Evolutionary conservation across 768 basidiomycete genomes (phyloP).

Genomic region (Pulveroboletus frians): DNA sequence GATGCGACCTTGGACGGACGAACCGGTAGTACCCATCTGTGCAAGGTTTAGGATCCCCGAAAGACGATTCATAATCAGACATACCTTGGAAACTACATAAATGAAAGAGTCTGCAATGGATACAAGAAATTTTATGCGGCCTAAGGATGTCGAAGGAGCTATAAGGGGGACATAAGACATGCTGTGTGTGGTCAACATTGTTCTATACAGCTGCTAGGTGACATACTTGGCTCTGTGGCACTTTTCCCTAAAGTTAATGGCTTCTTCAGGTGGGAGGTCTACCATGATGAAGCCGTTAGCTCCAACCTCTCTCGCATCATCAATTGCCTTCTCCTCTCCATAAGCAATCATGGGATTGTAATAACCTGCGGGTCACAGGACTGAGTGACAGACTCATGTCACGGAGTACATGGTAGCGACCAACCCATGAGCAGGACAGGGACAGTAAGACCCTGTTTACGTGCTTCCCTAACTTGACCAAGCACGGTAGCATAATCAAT

Average conservation of each 20-base stretch:
- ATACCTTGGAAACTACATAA: constrained; percentile 94
- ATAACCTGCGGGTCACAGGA: constrained; percentile 57
- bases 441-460: constrained; percentile 72
- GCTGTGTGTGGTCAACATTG: constrained; percentile 37
- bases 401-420: background rate
- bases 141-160: constrained; percentile 85
- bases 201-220: background rate
- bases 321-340: constrained; percentile 90
- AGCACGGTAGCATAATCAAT: constrained; percentile 76
- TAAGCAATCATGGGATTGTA: constrained; percentile 96
- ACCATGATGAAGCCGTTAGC: constrained; percentile 98
- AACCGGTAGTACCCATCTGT: constrained; percentile 98
- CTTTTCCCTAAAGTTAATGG: constrained; percentile 82
- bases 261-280: constrained; percentile 97
- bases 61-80: constrained; percentile 7
- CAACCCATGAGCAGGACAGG: constrained; percentile 58
- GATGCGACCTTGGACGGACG: constrained; percentile 65
- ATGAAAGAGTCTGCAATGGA: constrained; percentile 97
- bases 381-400: background rate
- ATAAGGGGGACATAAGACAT: constrained; percentile 94
- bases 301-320: constrained; percentile 83
- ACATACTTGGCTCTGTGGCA: constrained; percentile 77
- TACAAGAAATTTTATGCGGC: constrained; percentile 85
- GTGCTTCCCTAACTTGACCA: constrained; percentile 69
- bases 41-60: constrained; percentile 4